phyloP scores from a whole-genome alignment of 805 yeast species.

The Ogataea nakhonphanomensis region DNA sequence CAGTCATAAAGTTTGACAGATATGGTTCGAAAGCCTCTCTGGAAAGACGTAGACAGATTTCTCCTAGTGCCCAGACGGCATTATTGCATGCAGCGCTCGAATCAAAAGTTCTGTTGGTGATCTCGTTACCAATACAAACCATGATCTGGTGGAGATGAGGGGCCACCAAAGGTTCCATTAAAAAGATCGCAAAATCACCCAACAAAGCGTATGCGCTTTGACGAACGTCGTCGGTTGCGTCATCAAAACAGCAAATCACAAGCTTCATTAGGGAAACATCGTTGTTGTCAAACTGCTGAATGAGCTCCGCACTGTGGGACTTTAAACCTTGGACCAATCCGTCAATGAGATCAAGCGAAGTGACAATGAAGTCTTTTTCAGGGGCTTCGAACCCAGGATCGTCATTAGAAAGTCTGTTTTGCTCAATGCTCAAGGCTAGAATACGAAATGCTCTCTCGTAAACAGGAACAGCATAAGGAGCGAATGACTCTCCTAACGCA shows the following conservation, averaged over 20 bases:
- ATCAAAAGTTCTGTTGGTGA: constrained; percentile 47
- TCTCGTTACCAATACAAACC: constrained; percentile 66
- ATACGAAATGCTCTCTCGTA: constrained; percentile 75
- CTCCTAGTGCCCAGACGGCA: constrained; percentile 93
- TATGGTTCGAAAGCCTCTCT: constrained; percentile 47
- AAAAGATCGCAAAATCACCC: constrained; percentile 80
- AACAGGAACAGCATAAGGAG: constrained; percentile 85
- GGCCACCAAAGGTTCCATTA: constrained; percentile 42
- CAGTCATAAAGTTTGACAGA: constrained; percentile 48
- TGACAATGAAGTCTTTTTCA: constrained; percentile 86
- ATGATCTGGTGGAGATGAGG: constrained; percentile 53
- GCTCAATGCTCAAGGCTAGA: constrained; percentile 61
- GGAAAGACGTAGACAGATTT: constrained; percentile 62
- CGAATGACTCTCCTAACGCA: constrained; percentile 75
- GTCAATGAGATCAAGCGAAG: constrained; percentile 85
- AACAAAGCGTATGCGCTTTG: constrained; percentile 87
- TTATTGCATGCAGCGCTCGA: constrained; percentile 73
- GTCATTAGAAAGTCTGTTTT: constrained; percentile 57
- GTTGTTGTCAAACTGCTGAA: constrained; percentile 30
- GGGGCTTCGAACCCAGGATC: constrained; percentile 73
- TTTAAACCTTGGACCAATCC: constrained; percentile 91
- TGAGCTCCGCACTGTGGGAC: constrained; percentile 53
- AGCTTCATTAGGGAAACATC: constrained; percentile 52
- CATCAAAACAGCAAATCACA: constrained; percentile 67
- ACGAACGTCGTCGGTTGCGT: constrained; percentile 80